A percentile compares a stretch with the other conserved stretches of the same genome.
Evolutionary conservation across 495 filamentous ascomycete genomes (phyloP).

Genomic region (Trypethelium eluteriae): DNA sequence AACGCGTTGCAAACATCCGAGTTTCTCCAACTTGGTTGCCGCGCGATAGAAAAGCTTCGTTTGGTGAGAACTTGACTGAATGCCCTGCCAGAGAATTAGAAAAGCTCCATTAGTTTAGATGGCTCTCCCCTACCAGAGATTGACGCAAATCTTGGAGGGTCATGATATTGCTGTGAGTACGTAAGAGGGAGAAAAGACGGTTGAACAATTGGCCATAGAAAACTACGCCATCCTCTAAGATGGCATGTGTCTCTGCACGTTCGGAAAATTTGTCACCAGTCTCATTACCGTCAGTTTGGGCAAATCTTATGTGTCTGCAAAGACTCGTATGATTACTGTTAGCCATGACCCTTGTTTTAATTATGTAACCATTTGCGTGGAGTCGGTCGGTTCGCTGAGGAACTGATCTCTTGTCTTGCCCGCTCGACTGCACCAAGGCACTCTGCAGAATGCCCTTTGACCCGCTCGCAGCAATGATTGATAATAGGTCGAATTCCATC

Average conservation of each 20-base stretch:
- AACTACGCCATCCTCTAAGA: constrained; percentile 21
- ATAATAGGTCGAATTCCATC: constrained; percentile 65
- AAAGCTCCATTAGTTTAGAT: neutral
- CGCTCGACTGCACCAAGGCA: constrained; percentile 63
- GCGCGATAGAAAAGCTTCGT: constrained; percentile 62
- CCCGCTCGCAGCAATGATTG: constrained; percentile 68
- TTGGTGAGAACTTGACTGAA: constrained; percentile 51
- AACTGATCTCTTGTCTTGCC: constrained; percentile 84
- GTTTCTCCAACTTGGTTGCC: constrained; percentile 58
- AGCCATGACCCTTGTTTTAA: constrained; percentile 62
- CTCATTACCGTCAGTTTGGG: constrained; percentile 29
- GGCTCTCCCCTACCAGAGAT: constrained; percentile 41
- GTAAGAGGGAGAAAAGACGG: constrained; percentile 19
- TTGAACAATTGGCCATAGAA: constrained; percentile 42
- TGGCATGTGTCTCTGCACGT: constrained; percentile 11
- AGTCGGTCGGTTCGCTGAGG: constrained; percentile 72
- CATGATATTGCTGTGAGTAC: constrained; percentile 28
- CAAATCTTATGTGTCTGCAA: constrained; percentile 56
- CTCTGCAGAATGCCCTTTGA: constrained; percentile 69
- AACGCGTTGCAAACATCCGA: constrained; percentile 63
- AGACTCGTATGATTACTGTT: constrained; percentile 60
- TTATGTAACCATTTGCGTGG: constrained; percentile 72
- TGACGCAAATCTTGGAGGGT: constrained; percentile 55
- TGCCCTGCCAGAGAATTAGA: constrained; percentile 22
- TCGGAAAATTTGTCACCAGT: constrained; percentile 8